Evolutionary conservation across 768 basidiomycete species (phyloP), one percentile per base, ranked within the genome.

Genomic region (Boletus patriciae): DNA sequence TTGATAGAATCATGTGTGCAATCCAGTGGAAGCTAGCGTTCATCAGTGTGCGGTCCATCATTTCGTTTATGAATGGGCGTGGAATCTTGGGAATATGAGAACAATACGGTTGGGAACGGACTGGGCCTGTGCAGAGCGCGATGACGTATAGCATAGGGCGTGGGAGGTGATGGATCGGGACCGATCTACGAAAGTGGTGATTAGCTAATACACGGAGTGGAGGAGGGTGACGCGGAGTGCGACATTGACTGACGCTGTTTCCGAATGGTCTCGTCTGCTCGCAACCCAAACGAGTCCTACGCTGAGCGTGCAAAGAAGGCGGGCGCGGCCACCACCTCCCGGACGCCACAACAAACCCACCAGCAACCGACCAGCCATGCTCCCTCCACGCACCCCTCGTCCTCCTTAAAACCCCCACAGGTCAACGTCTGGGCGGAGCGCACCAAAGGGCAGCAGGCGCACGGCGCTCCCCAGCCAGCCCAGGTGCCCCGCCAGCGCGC

Each of bases 231-330:
- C 58, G 58, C 61, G 67, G 58, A 59, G 61, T 58, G 55, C 54
- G 58, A 69, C 66, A n/a, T 48, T 47, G 55, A 57, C 67, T 58
- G 67, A 57, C 54, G 62, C 65, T 54, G 59, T 54, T 33, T 59
- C 46, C 42, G 64, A 69, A 72, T 72, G 71, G 61, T 66, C 63
- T 74, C 70, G 60, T 72, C 64, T 46, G 64, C 68, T 54, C 72
- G 72, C 50, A 70, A 69, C 42, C 75, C 75, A 60, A 68, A 76
- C 54, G 76, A 84, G 47, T 86, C 85, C 29, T 87, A 87, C 61
- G 82, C 82, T 37, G 77, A 83, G 48, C 78, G 77, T 44, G 81
- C 78, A 56, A 80, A 77, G 71, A 80, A 76, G 64, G 78, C 79
- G 50, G 62, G 49, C 46, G 41, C 56, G 42, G 56, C 65, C 27